Evolutionary conservation across 116 monocot genomes (phyloP).

Genomic region (Phalaenopsis hybrid): DNA sequence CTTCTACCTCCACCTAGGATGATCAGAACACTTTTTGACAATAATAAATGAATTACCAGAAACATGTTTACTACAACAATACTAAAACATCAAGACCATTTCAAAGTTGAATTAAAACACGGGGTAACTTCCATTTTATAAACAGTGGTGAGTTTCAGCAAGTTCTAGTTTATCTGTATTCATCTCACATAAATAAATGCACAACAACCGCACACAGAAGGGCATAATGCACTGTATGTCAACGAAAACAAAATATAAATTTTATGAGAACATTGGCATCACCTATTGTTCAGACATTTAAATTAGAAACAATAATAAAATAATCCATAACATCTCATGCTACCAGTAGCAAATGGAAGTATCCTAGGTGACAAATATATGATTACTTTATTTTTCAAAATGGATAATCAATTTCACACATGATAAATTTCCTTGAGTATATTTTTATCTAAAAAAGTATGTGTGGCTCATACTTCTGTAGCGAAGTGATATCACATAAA

Average conservation of each 20-base stretch:
- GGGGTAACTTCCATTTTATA: background rate
- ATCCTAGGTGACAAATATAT: background rate
- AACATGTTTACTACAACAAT: background rate
- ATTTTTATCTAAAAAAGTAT: background rate
- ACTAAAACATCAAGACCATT: background rate
- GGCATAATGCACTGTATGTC: background rate
- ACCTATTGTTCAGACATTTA: background rate
- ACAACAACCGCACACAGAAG: background rate
- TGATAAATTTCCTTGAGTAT: background rate
- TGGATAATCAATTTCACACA: background rate
- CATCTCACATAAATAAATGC: background rate
- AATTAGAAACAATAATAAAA: background rate
- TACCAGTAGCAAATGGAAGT: background rate
- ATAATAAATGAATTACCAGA: background rate
- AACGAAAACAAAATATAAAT: background rate
- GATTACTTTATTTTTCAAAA: background rate
- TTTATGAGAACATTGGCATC: background rate
- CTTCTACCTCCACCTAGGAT: slow-evolving; percentile 25
- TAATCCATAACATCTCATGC: background rate
- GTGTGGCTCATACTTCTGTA: background rate
- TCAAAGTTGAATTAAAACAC: background rate
- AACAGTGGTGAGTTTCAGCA: background rate
- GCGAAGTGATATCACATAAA: background rate
- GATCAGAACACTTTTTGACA: background rate
- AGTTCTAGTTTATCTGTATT: background rate